Evolutionary conservation across 768 basidiomycete genomes (phyloP).

Genomic region (Aureoboletus auriporus): DNA sequence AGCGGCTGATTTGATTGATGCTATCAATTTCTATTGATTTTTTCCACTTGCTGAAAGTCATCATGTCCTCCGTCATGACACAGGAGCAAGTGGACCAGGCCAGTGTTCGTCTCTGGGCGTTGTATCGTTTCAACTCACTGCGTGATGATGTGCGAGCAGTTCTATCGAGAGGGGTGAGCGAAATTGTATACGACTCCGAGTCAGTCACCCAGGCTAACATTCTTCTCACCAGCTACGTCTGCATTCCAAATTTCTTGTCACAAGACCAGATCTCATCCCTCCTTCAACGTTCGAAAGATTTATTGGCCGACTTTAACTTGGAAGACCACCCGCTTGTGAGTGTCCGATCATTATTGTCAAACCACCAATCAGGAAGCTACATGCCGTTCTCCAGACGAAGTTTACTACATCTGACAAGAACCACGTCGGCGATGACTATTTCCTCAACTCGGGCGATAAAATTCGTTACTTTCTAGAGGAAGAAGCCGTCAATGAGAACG

Average conservation of each 20-base stretch:
- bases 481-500: constrained; percentile 67
- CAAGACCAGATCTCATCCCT: constrained; percentile 56
- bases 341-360: neutral
- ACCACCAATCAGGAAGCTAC: neutral
- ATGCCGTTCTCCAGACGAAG: constrained; percentile 55
- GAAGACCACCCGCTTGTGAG: constrained; percentile 78
- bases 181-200: too few species aligned
- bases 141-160: constrained; percentile 32
- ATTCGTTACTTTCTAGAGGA: constrained; percentile 95
- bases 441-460: constrained; percentile 89
- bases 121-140: neutral
- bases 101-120: constrained; percentile 8
- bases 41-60: neutral
- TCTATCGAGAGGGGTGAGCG: constrained; percentile 52
- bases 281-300: constrained; percentile 62
- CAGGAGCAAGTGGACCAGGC: constrained; percentile 59
- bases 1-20: too few species aligned
- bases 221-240: constrained; percentile 57
- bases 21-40: too few species aligned
- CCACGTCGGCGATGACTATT: constrained; percentile 91
- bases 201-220: too few species aligned
- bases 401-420: constrained; percentile 77
- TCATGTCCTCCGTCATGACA: constrained; percentile 29
- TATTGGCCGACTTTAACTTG: constrained; percentile 76
- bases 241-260: constrained; percentile 70